These are phyloP conservation scores for Lactarius vividus DNA, from an alignment of 768 basidiomycete genomes.

Conservation along the genomic window DNA sequence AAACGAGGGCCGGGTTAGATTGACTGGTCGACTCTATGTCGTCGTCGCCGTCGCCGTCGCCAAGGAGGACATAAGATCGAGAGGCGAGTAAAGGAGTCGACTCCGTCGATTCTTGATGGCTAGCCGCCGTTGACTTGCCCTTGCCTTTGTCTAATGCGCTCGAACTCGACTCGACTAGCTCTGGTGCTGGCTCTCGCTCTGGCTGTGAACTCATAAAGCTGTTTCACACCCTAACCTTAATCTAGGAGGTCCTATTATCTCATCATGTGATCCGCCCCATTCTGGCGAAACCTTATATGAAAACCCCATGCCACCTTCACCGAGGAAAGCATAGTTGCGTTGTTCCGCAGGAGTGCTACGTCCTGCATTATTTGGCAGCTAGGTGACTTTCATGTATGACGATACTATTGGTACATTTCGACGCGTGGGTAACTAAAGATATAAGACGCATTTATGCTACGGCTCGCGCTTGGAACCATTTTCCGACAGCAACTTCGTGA, in stretches of 20 bases:
- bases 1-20: constrained; percentile 34
- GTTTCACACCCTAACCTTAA: background rate
- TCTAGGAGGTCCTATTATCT: background rate
- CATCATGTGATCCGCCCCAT: background rate
- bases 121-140: constrained; percentile 52
- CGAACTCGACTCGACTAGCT: background rate
- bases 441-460: too few species aligned
- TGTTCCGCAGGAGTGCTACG: too few species aligned
- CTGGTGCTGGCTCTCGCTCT: background rate
- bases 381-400: too few species aligned
- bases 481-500: too few species aligned
- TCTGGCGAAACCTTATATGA: too few species aligned
- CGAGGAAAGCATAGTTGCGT: too few species aligned
- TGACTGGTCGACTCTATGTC: constrained; percentile 28
- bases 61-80: constrained; percentile 34
- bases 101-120: constrained; percentile 43
- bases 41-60: constrained; percentile 30
- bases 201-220: background rate
- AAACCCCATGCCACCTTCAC: too few species aligned
- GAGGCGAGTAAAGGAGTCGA: constrained; percentile 53
- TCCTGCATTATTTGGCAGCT: too few species aligned
- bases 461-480: too few species aligned
- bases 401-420: too few species aligned
- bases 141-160: constrained; percentile 37
- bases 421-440: too few species aligned